Base-by-base conservation (phyloP, 331 rosid genomes). In the Erythrophleum ivorense region DNA sequence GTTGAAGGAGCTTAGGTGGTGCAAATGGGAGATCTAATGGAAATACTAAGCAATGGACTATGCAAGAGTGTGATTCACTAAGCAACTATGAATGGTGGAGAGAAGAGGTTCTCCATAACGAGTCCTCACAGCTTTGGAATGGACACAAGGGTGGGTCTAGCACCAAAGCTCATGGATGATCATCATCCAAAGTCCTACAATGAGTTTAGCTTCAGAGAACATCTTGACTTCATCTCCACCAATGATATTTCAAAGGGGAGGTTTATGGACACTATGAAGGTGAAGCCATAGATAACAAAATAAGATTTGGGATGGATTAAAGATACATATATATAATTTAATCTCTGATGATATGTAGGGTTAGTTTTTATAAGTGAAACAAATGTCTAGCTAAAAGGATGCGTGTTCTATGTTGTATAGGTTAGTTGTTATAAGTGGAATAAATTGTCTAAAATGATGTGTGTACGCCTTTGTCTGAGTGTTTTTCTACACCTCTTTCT, bases 1-100 rank as follows among this genome's bases (percentile, higher is more conserved):
- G 69, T 60, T 60, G 84, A 86, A 54, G 82, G 81, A 31, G 82
- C 80, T 50, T 71, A 82, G 5, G 14, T 78, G 13, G 86, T 86
- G 19, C 84, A 78, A 48, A 9, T 86, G 9, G 86, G 89, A 46
- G 84, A 86, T 78, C 89, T 82, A 71, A 19, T 79, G 76, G 86
- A 86, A 74, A 84, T 86, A 1, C 21, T 85, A 65, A 85, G 79
- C 73, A 85, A 85, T 54, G 84, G 88, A 1, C 11, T 21, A 7
- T 85, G 64, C 77, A 82, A 79, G 58, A 76, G 86, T 71, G 84
- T 76, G 9, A n/a, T 86, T 15, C 89, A 86, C 19, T 43, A 77
- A 41, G 86, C 76, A 52, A 79, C 60, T 2, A 82, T 82, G 16
- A 86, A 74, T 57, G 45, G 36, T 2, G 80, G 82, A 74, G 78